Evolutionary conservation across 2,329 filamentous ascomycete genomes (phyloP), one percentile per base, ranked within the genome.

Genomic region (Aspergillus puulaauensis): DNA sequence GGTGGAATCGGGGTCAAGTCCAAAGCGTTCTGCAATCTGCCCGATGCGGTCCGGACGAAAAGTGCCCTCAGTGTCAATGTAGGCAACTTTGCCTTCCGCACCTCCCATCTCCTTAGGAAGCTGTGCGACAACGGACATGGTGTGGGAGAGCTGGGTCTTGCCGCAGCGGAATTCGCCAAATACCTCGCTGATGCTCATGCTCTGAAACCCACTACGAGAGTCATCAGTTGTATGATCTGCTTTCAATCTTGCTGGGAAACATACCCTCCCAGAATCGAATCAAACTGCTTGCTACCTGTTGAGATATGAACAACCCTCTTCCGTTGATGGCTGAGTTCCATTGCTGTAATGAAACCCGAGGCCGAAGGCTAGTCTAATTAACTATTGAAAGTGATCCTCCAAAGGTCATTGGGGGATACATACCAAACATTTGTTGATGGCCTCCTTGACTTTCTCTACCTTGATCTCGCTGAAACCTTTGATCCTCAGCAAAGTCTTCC

Each of bases 391-490:
- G n/a, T 12, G 19, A 12, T 3, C 15, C 5, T 37, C 6, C 23
- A 27, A 23, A 21, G 15, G 14, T 24, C 15, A 9, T 24, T 43
- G 3, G 23, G 9, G 35, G 50, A 6, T 9, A 5, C 73, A 54
- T 71, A 85, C 83, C 70, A 83, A 74, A 58, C 82, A 85, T 70
- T 87, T 87, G 46, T 79, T 78, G 54, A 86, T 80, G 49, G 86
- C 86, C 64, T 89, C 87, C 67, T 87, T 89, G 68, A 89, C 81
- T 70, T 89, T 89, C 62, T 89, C 86, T 4, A 89, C 86, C 70
- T 89, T 89, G 67, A 85, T 79, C 68, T 89, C 86, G 57, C 86
- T 88, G 72, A 89, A 88, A 8, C 86, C 87, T 67, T 87, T 88
- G 71, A 89, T 88, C 69, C 85, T 88, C 53, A 85, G 73, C 15